A percentile compares a stretch with the other conserved stretches of the same genome.
Evolutionary conservation across 1,139 yeast genomes (phyloP).

Genomic region (Candida buenavistaensis): DNA sequence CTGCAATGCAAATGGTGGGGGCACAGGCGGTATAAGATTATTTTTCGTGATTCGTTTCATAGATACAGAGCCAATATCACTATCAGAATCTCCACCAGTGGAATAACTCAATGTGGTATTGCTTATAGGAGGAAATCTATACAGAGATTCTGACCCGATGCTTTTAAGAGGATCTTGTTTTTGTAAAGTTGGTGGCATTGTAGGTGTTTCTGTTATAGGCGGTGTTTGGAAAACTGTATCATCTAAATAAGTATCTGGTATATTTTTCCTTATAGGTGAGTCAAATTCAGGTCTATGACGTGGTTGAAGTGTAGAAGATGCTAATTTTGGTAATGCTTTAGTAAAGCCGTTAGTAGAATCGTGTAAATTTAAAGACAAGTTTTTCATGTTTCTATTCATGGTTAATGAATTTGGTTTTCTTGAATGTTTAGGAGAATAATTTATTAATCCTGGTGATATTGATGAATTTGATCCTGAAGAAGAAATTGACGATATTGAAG

Average conservation of each 20-base stretch:
- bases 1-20: slow-evolving; percentile 15
- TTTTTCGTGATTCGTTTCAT: slow-evolving; percentile 1
- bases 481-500: slow-evolving; percentile 11
- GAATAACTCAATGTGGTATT: background rate
- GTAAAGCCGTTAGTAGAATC: slow-evolving; percentile 12
- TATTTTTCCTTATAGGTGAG: slow-evolving; percentile 14
- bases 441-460: slow-evolving; percentile 18
- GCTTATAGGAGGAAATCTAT: slow-evolving; percentile 10
- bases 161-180: slow-evolving; percentile 6
- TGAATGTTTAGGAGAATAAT: slow-evolving; percentile 41
- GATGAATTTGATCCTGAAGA: slow-evolving; percentile 11
- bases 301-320: slow-evolving; percentile 4
- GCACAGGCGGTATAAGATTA: slow-evolving; percentile 9
- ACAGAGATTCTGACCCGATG: slow-evolving; percentile 5
- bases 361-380: slow-evolving; percentile 31
- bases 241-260: slow-evolving; percentile 5
- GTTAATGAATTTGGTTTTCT: slow-evolving; percentile 28
- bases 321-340: slow-evolving; percentile 4
- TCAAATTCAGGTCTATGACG: slow-evolving; percentile 12
- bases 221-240: slow-evolving; percentile 12
- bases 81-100: slow-evolving; percentile 4
- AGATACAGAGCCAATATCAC: slow-evolving; percentile 3
- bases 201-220: slow-evolving; percentile 14
- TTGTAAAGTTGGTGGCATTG: slow-evolving; percentile 11
- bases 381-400: slow-evolving; percentile 33